Evolutionary conservation across 805 yeast genomes (phyloP).

Genomic region (Metschnikowia cerradonensis): DNA sequence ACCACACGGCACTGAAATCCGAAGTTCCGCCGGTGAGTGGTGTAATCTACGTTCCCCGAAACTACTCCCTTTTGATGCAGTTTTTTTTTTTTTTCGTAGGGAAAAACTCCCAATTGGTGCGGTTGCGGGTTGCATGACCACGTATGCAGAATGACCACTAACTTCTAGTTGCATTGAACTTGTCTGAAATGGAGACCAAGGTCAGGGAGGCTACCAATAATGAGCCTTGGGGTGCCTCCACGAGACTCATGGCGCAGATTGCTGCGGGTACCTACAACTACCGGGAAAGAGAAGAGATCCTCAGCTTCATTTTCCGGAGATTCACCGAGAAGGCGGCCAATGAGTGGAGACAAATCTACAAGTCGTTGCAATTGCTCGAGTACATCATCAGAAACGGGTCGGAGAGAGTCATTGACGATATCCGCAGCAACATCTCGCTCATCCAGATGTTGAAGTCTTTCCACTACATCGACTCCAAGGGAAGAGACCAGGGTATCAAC

Average conservation of each 20-base stretch:
- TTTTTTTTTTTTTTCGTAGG: neutral
- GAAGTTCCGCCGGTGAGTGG: neutral
- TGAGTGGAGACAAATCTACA: conserved; percentile 98
- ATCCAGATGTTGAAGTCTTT: conserved; percentile 86
- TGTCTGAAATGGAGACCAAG: conserved; percentile 94
- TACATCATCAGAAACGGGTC: conserved; percentile 88
- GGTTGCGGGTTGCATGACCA: neutral
- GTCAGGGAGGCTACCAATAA: conserved; percentile 97
- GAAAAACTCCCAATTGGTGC: neutral
- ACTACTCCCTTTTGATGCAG: neutral
- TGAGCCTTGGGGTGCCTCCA: conserved; percentile 98
- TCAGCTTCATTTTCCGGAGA: conserved; percentile 74
- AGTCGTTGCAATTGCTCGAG: conserved; percentile 87
- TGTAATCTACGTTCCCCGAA: neutral
- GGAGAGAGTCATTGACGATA: conserved; percentile 93
- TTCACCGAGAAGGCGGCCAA: conserved; percentile 94
- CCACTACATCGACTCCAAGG: conserved; percentile 91
- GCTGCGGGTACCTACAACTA: conserved; percentile 91
- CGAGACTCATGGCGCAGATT: conserved; percentile 89
- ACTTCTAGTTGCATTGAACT: conserved; percentile 67
- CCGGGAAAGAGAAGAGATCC: conserved; percentile 73
- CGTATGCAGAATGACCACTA: neutral
- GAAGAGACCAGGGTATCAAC: conserved; percentile 93
- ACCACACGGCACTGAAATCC: neutral
- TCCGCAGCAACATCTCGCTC: conserved; percentile 74